Evolutionary conservation across 257 asterid species (phyloP).

Genomic region (Ligustrum vulgare): DNA sequence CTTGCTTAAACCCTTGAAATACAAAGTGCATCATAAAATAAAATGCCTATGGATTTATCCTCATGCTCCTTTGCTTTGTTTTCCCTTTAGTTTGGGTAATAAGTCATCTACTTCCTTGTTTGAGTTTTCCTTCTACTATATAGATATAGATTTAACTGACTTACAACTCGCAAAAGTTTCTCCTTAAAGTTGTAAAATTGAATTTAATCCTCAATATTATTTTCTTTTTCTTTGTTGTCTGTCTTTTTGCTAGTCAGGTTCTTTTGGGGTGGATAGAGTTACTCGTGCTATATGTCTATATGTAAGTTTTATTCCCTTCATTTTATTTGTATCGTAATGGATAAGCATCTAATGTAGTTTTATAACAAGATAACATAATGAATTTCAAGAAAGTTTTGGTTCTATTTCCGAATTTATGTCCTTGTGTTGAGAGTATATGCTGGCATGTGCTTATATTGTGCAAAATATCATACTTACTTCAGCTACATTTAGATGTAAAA

Average conservation of each 20-base stretch:
- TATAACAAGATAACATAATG: slow-evolving; percentile 23
- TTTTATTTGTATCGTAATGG: neutral
- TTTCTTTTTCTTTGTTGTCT: slow-evolving; percentile 6
- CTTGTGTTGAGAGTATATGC: slow-evolving; percentile 90
- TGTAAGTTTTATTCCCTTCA: slow-evolving; percentile 57
- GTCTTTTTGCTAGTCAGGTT: slow-evolving; percentile 61
- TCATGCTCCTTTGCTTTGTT: slow-evolving; percentile 2
- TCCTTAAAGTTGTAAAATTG: slow-evolving; percentile 1
- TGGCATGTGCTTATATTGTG: slow-evolving; percentile 68
- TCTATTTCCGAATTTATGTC: slow-evolving; percentile 86
- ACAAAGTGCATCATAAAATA: slow-evolving; percentile 13
- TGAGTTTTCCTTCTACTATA: neutral
- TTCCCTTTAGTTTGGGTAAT: neutral
- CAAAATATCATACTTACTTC: too few species aligned
- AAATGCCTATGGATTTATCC: slow-evolving; percentile 8
- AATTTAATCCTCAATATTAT: slow-evolving; percentile 13
- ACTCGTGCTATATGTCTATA: slow-evolving; percentile 68
- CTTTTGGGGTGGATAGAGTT: slow-evolving; percentile 80
- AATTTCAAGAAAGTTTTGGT: slow-evolving; percentile 69
- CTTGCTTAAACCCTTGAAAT: slow-evolving; percentile 3
- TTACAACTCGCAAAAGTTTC: slow-evolving; percentile 9
- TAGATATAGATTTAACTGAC: slow-evolving; percentile 8
- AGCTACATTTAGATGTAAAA: too few species aligned
- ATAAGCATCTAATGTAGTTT: slow-evolving; percentile 15
- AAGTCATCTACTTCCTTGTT: neutral